Percentiles rank a stretch among this genome's conserved stretches.
Conservation (phyloP, 768 basidiomycete genomes). For the Lactifluus subvellereus region DNA sequence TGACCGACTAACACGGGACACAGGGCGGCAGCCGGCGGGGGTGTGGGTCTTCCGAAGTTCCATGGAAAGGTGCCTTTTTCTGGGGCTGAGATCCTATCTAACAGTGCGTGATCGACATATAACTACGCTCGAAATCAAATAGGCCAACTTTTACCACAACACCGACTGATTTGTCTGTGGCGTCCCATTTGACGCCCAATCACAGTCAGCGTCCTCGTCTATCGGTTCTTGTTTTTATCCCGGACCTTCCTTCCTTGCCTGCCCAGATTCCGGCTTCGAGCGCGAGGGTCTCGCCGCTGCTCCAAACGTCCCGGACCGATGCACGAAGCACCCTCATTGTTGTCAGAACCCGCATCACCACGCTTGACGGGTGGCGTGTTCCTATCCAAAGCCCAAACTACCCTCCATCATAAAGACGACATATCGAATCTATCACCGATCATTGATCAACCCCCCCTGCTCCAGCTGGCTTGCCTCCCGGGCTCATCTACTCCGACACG, state of each 20-base stretch:
- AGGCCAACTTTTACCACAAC: not conserved
- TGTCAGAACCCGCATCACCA: slow-evolving; percentile 8
- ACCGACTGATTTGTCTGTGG: slow-evolving; percentile 4
- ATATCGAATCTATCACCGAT: not conserved
- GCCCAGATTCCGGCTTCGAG: not conserved
- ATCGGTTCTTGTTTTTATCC: not conserved
- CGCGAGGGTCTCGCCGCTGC: not conserved
- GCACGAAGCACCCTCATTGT: not conserved
- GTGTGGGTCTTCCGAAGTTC: slow-evolving; percentile 9
- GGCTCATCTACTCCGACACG: not conserved
- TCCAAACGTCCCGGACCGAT: not conserved
- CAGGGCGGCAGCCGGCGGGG: not conserved
- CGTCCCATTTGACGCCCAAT: not conserved
- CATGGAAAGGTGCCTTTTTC: slow-evolving; percentile 18
- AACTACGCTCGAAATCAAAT: slow-evolving; percentile 1
- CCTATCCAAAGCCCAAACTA: not conserved
- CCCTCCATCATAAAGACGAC: not conserved
- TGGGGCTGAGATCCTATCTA: slow-evolving; percentile 13
- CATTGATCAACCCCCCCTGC: not conserved
- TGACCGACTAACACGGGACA: slow-evolving; percentile 21
- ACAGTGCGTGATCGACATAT: slow-evolving; percentile 17
- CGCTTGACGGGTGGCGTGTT: not conserved
- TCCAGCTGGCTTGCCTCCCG: not conserved
- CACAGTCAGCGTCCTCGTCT: slow-evolving; percentile 20
- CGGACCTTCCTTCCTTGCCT: not conserved